Base-by-base conservation (phyloP, 2,329 filamentous ascomycete species). In the Phialocephala sp. region DNA sequence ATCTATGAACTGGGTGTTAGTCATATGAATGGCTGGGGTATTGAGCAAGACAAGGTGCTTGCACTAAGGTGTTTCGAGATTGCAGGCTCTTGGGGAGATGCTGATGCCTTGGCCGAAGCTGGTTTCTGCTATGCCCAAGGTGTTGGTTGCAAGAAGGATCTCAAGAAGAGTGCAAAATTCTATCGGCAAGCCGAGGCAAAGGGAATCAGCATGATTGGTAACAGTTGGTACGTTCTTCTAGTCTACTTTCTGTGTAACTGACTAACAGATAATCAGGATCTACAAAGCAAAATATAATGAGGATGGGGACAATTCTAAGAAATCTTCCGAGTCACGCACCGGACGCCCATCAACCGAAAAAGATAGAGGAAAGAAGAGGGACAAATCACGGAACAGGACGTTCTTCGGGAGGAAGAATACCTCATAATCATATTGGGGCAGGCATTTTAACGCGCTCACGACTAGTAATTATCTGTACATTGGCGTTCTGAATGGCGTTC, bases 21-120 rank as follows among this genome's bases (percentile, higher is more conserved):
- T 76, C 94, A 98, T 76, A 93, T 97, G 88, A 97, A 99, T 73
- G 95, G 95, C 5, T 99, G 95, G 95, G 95, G 95, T 18, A 96
- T 97, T 45, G 89, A 94, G 72, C 93, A 97, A 78, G 95, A 99
- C 76, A 97, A 95, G 77, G 80, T 86, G 5, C 84, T 98, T 66
- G 95, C 93, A 0, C 79, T 99, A 73, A 87, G 93, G 61, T 99
- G 95, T 77, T 99, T 97, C 76, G 95, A 99, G 78, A 97, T 98
- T 72, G 95, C 95, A 50, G 94, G 92, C 60, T 91, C 87, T 69
- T 99, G 95, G 95, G 95, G 95, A 39, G 95, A 99, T 79, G 89
- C 91, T 6, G 95, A 99, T 80, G 95, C 95, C 24, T 84, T 99
- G 66, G 91, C 93, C 8, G 95, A 99, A 80, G 92, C 95, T 8